Base-by-base conservation (phyloP, 2,329 filamentous ascomycete genomes). In the Geosmithia morbida region DNA sequence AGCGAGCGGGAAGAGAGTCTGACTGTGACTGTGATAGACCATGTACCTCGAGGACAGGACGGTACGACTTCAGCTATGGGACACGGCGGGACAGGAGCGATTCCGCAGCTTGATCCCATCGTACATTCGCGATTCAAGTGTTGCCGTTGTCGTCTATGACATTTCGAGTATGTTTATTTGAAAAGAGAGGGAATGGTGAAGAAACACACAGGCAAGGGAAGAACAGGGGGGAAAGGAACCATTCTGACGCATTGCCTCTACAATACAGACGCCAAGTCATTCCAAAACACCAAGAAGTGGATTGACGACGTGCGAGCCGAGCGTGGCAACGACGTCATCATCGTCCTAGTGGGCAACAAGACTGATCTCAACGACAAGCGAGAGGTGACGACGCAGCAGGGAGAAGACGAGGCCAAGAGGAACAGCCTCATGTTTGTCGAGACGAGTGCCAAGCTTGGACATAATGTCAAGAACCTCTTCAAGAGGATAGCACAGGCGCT, bases 1-100 rank as follows among this genome's bases (percentile, higher is more conserved):
- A n/a, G n/a, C n/a, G 11, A 18, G 19, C 10, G 6, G 16, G n/a
- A 16, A 13, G n/a, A 22, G 18, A 22, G 16, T 14, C 41, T 43
- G 41, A 43, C 41, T 5, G n/a, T 6, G 19, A 13, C 2, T 33
- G n/a, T n/a, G n/a, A 89, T 22, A 51, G 87, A 98, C 92, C 48
- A 98, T 98, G 94, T 98, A 98, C 69, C 83, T 98, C 52, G 92
- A 98, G 71, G 92, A 98, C 72, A 81, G 92, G 63, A 98, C 92
- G 41, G 92, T 98, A 52, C 85, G 94, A 61, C 77, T 98, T 65
- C 92, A 98, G 65, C 78, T 98, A 52, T 98, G 92, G 92, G 92
- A 98, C 66, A 98, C 92, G 6, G 92, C 92, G 44, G 92, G 92
- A 52, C 92, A 98, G 66, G 92, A 98, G 68, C 81, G 92, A 56